A percentile compares a stretch with the other conserved stretches of the same genome.
phyloP scores from a whole-genome alignment of 2,329 filamentous ascomycete genomes.

The Elsinoe fawcettii region DNA sequence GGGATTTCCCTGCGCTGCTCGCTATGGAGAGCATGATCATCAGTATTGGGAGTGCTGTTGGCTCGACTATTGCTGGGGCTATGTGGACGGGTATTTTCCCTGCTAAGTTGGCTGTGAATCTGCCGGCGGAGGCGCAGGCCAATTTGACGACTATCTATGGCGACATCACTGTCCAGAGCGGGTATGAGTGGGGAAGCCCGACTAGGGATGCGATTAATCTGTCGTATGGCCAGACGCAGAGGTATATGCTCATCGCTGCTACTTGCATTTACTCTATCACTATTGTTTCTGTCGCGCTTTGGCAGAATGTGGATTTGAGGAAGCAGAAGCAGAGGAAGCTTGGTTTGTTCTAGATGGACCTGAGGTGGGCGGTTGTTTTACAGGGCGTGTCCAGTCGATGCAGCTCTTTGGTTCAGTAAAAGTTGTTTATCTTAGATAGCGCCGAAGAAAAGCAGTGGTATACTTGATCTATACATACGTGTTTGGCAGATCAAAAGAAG shows the following conservation, averaged over 20 bases:
- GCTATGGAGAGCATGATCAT: constrained; percentile 22
- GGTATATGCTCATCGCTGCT: constrained; percentile 21
- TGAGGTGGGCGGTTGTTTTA: background rate
- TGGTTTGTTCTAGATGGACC: background rate
- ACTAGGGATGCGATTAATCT: constrained; percentile 38
- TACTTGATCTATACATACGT: no score
- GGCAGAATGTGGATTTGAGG: constrained; percentile 24
- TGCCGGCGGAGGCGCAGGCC: constrained; percentile 32
- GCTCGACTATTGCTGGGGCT: constrained; percentile 31
- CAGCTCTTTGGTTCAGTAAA: background rate
- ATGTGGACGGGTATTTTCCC: constrained; percentile 24
- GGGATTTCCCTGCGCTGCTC: constrained; percentile 24
- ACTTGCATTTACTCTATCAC: constrained; percentile 21
- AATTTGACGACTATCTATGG: constrained; percentile 29
- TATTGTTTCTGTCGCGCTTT: constrained; percentile 19
- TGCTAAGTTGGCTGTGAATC: constrained; percentile 30
- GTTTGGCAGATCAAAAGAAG: no score
- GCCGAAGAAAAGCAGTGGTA: no score
- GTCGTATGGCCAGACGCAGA: constrained; percentile 32
- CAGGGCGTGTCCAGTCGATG: background rate
- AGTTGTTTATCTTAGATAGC: background rate
- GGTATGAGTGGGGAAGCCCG: constrained; percentile 35
- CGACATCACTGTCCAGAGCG: constrained; percentile 29
- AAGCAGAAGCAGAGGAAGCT: constrained; percentile 21
- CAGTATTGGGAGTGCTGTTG: constrained; percentile 45